A percentile compares a stretch with the other conserved stretches of the same genome.
Conservation (phyloP, 345 rosid genomes). For the Fremontodendron californicum region DNA sequence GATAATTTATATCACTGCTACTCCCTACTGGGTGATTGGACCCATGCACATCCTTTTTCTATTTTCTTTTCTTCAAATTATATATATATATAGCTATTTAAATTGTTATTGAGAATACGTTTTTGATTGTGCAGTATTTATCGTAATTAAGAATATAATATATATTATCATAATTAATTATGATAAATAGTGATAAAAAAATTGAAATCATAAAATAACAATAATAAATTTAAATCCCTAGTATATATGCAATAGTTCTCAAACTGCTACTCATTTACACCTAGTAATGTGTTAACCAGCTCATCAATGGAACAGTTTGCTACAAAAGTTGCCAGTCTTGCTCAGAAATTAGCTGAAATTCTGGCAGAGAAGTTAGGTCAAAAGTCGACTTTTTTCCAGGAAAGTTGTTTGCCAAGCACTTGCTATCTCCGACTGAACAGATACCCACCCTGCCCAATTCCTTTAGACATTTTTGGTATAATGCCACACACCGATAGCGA, state of each 20-base stretch:
- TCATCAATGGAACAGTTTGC: constrained; percentile 66
- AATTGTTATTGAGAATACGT: no score
- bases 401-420: constrained; percentile 64
- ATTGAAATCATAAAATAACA: no score
- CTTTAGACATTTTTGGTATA: constrained; percentile 54
- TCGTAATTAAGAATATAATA: no score
- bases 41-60: not conserved
- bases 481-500: constrained; percentile 97
- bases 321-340: constrained; percentile 52
- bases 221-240: no score
- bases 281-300: constrained; percentile 29
- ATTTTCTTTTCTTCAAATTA: not conserved
- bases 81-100: no score
- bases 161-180: no score
- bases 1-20: not conserved
- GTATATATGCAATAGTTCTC: not conserved
- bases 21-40: not conserved
- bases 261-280: not conserved
- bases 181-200: no score
- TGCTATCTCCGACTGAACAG: constrained; percentile 85
- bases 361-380: constrained; percentile 60
- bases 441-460: constrained; percentile 75
- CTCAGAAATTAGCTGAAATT: constrained; percentile 54
- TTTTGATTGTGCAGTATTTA: no score
- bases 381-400: constrained; percentile 48